A percentile compares a stretch with the other conserved stretches of the same genome.
Evolutionary conservation across 129 eudicot species (phyloP).

Genomic region (Ambrosia trifida): DNA sequence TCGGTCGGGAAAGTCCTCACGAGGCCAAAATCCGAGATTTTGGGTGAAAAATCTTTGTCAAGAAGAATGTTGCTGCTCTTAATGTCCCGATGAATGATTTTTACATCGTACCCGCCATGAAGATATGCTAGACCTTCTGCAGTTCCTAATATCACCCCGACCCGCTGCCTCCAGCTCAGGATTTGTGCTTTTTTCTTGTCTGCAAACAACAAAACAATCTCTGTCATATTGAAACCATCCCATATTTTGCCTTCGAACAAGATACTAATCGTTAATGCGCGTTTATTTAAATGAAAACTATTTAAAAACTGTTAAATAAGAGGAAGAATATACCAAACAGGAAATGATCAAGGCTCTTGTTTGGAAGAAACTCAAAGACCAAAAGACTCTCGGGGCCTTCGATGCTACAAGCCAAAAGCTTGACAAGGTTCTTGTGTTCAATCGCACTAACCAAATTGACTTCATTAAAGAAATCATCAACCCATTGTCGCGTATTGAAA

Average conservation of each 20-base stretch:
- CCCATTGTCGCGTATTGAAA: constrained; percentile 86
- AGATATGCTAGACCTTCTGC: constrained; percentile 79
- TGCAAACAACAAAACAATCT: constrained; percentile 28
- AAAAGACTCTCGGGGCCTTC: constrained; percentile 90
- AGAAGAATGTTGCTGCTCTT: constrained; percentile 84
- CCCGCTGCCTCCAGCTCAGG: constrained; percentile 64
- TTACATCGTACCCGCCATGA: constrained; percentile 58
- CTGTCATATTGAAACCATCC: not conserved
- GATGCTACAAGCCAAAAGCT: constrained; percentile 81
- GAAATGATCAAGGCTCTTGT: constrained; percentile 72
- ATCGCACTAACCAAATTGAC: constrained; percentile 66
- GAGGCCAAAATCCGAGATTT: constrained; percentile 83
- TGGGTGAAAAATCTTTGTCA: constrained; percentile 56
- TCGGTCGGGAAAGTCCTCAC: constrained; percentile 69
- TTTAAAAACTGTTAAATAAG: not conserved
- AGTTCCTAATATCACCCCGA: constrained; percentile 62
- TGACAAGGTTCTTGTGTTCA: constrained; percentile 80
- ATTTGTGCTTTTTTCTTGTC: constrained; percentile 50
- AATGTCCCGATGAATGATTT: constrained; percentile 79
- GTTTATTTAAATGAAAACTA: not conserved
- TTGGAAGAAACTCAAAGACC: constrained; percentile 71
- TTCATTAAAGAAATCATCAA: constrained; percentile 83
- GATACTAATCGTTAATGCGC: not conserved
- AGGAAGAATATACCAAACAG: constrained; percentile 49
- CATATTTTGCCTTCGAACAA: not conserved